A percentile compares a stretch with the other conserved stretches of the same genome.
phyloP scores from a whole-genome alignment of 169 alveolate genomes.

The Toxoplasma gondii region DNA sequence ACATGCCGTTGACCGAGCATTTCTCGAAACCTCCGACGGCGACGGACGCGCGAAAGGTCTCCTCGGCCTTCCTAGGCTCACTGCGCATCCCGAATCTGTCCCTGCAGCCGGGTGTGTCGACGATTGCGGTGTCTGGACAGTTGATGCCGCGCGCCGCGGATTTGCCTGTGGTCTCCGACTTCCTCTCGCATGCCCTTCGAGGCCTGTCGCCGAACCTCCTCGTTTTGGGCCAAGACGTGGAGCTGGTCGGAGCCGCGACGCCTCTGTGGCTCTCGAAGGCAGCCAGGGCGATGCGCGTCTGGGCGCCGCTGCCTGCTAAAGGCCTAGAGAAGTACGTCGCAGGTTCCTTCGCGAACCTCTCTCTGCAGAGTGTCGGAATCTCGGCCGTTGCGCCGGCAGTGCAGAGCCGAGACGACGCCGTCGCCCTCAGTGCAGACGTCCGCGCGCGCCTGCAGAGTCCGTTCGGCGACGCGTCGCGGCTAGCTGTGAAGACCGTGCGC shows the following conservation, averaged over 20 bases:
- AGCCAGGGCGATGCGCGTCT: not conserved
- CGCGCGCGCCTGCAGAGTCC: slow-evolving; percentile 5
- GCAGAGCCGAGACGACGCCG: slow-evolving; percentile 22
- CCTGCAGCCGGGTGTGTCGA: slow-evolving; percentile 5
- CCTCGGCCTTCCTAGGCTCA: not conserved
- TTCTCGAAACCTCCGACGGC: not conserved
- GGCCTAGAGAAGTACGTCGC: not conserved
- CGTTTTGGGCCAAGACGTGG: slow-evolving; percentile 3
- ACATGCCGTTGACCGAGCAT: not conserved
- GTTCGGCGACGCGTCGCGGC: slow-evolving; percentile 16
- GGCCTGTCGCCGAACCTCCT: slow-evolving; percentile 31
- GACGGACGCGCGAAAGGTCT: not conserved
- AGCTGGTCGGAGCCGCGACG: not conserved
- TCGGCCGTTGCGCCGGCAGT: not conserved
- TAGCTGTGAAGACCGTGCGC: not conserved
- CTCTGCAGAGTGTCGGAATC: not conserved
- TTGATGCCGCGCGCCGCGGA: not conserved
- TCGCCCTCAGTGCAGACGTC: slow-evolving; percentile 36
- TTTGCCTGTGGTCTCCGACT: slow-evolving; percentile 16
- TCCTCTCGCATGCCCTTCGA: slow-evolving; percentile 16
- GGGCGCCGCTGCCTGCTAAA: slow-evolving; percentile 16
- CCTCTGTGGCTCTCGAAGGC: slow-evolving; percentile 34
- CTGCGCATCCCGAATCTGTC: not conserved
- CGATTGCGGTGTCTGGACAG: not conserved
- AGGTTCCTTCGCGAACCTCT: not conserved